Conservation (phyloP, 345 rosid genomes). For the Rhodamnia rubescens region DNA sequence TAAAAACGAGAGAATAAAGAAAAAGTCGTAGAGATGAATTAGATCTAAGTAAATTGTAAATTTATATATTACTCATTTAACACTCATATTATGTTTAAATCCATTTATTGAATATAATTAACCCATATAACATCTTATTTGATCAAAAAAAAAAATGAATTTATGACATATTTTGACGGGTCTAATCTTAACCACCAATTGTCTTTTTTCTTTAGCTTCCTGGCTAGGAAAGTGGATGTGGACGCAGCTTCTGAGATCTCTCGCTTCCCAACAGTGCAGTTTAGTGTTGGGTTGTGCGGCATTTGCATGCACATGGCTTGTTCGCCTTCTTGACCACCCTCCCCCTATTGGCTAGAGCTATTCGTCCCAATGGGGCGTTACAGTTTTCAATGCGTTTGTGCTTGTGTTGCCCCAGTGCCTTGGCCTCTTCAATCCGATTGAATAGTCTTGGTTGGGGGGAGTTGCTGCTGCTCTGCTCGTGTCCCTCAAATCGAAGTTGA, state of each 20-base stretch:
- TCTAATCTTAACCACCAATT: neutral
- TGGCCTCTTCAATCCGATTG: neutral
- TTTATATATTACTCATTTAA: too few species aligned
- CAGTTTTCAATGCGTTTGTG: neutral
- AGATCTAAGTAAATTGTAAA: too few species aligned
- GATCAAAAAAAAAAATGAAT: too few species aligned
- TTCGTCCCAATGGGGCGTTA: neutral
- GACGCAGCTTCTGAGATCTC: neutral
- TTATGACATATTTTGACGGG: too few species aligned
- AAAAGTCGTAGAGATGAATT: too few species aligned
- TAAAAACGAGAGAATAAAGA: too few species aligned
- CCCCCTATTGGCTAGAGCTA: neutral
- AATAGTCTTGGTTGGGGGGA: neutral
- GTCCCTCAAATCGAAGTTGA: neutral
- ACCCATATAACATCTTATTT: too few species aligned
- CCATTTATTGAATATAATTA: too few species aligned
- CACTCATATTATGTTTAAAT: too few species aligned
- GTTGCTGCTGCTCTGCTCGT: neutral
- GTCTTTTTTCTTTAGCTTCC: neutral
- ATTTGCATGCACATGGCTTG: neutral
- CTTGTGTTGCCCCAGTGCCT: neutral
- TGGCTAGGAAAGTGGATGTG: neutral
- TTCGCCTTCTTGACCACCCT: neutral
- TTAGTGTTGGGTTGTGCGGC: neutral
- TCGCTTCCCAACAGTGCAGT: neutral